Evolutionary conservation across 2,329 filamentous ascomycete species (phyloP).

Genomic region (Fusarium succisae): DNA sequence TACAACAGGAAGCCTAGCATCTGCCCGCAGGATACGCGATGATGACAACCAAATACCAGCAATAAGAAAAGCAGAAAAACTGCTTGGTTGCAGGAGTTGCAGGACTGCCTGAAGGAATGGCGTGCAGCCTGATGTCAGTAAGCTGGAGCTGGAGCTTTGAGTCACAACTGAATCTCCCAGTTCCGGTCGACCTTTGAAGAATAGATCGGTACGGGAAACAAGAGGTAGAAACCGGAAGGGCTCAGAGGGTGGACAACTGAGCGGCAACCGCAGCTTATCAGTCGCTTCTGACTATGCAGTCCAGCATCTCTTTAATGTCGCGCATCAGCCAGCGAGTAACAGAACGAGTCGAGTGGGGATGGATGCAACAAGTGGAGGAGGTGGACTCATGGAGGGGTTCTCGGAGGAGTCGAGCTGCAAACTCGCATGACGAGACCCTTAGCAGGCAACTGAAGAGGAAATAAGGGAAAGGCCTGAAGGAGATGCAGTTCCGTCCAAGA

Average conservation of each 20-base stretch:
- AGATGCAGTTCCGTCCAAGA: constrained; percentile 14
- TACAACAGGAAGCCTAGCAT: constrained; percentile 32
- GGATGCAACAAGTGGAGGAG: constrained; percentile 38
- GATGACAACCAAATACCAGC: constrained; percentile 8
- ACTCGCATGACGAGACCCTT: constrained; percentile 31
- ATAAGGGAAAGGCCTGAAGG: background rate
- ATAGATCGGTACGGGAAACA: constrained; percentile 18
- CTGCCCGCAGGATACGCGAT: constrained; percentile 16
- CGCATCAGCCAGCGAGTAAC: constrained; percentile 37
- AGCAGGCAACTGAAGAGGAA: background rate
- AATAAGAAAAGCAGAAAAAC: constrained; percentile 15
- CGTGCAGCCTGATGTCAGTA: constrained; percentile 24
- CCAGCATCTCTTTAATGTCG: constrained; percentile 39
- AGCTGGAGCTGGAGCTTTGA: constrained; percentile 19
- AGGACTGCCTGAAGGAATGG: constrained; percentile 17
- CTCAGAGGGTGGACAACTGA: constrained; percentile 37
- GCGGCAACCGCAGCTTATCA: constrained; percentile 44
- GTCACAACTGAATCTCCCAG: constrained; percentile 19
- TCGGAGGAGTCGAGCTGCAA: constrained; percentile 35
- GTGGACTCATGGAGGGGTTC: constrained; percentile 40
- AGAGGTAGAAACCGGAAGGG: constrained; percentile 37
- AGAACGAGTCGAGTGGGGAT: constrained; percentile 36
- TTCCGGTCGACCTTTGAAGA: constrained; percentile 33
- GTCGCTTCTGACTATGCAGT: constrained; percentile 38
- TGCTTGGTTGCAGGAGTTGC: constrained; percentile 22